phyloP scores from a whole-genome alignment of 176 grass and related monocot genomes.

The Calamus simplicifolius region DNA sequence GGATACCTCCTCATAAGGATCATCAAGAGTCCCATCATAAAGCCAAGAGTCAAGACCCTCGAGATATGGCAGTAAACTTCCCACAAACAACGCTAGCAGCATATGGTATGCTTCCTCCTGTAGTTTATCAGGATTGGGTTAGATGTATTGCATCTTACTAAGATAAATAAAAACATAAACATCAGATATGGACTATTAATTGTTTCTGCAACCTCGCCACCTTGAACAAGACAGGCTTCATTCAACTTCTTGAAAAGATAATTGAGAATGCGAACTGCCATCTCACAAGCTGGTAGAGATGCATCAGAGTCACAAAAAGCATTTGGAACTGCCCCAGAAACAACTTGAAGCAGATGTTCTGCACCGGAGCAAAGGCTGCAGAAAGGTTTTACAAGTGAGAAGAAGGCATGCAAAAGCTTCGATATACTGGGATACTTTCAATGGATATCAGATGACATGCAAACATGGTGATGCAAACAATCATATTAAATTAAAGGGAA shows the following conservation, averaged over 20 bases:
- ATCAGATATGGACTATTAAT: conserved; percentile 4
- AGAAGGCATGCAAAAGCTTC: no score
- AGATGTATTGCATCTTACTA: conserved; percentile 1
- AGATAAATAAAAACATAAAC: conserved; percentile 1
- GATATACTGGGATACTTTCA: no score
- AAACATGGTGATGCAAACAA: no score
- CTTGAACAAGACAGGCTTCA: conserved; percentile 77
- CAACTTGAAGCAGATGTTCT: conserved; percentile 67
- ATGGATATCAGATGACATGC: no score
- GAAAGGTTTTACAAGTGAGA: conserved; percentile 1
- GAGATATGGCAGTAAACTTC: conserved; percentile 86
- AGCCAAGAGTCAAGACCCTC: conserved; percentile 88
- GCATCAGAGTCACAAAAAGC: conserved; percentile 33
- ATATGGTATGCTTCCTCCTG: conserved; percentile 80
- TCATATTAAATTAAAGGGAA: no score
- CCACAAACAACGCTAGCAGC: conserved; percentile 64
- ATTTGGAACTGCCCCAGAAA: conserved; percentile 52
- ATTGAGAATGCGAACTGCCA: conserved; percentile 66
- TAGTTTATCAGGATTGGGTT: conserved; percentile 25
- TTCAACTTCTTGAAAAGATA: conserved; percentile 77
- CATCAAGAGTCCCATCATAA: conserved; percentile 96
- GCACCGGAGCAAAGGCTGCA: conserved; percentile 67
- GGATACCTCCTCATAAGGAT: conserved; percentile 85
- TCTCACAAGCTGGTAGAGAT: conserved; percentile 39
- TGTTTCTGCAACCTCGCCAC: conserved; percentile 63